Conservation (phyloP, 305 asterid genomes). For the Rubia peregrina region DNA sequence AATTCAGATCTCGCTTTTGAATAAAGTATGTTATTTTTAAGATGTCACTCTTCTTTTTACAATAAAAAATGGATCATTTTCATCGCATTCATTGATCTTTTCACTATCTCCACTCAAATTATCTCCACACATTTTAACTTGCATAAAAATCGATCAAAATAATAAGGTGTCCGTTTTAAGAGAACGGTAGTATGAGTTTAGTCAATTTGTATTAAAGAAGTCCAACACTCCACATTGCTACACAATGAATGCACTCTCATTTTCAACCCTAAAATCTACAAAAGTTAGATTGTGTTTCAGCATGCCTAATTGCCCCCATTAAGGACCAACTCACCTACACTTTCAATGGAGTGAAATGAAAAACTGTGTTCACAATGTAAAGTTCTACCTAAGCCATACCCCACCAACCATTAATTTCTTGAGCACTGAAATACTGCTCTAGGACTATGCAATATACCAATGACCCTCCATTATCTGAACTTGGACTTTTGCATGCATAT, state of each 20-base stretch:
- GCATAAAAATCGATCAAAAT: too few relatives aligned
- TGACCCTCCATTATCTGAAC: constrained; percentile 21
- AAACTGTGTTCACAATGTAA: neutral
- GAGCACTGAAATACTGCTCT: neutral
- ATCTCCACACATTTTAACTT: too few relatives aligned
- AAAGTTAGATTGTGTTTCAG: neutral
- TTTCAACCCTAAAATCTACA: constrained; percentile 4
- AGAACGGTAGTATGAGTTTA: neutral
- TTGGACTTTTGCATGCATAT: constrained; percentile 21
- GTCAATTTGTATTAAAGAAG: neutral
- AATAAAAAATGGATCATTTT: too few relatives aligned
- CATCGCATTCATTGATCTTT: too few relatives aligned
- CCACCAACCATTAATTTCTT: constrained; percentile 6
- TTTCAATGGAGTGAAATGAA: neutral
- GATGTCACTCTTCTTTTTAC: neutral
- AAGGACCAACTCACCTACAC: neutral
- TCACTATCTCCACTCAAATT: too few relatives aligned
- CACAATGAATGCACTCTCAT: neutral
- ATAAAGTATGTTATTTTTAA: too few relatives aligned
- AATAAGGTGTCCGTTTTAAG: too few relatives aligned
- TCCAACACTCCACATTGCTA: neutral
- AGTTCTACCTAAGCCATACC: constrained; percentile 13
- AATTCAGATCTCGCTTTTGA: neutral
- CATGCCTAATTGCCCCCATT: constrained; percentile 2
- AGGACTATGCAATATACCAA: constrained; percentile 7